Conservation (phyloP, 2,329 filamentous ascomycete species). For the Emmonsia crescens region DNA sequence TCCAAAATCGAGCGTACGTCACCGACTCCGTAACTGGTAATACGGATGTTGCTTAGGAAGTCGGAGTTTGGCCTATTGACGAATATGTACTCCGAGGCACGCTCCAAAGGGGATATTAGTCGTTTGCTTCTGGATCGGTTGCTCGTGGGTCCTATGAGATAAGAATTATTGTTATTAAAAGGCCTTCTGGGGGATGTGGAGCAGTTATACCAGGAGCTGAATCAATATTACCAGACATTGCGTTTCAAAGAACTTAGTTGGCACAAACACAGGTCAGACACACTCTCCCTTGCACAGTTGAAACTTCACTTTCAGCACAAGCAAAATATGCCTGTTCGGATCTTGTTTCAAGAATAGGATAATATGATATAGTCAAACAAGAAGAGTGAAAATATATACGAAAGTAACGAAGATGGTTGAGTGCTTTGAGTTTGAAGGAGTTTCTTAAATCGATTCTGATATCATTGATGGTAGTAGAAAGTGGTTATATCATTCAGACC, state of each 20-base stretch:
- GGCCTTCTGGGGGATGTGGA: background rate
- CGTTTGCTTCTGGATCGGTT: too few relatives aligned
- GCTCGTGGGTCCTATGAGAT: too few relatives aligned
- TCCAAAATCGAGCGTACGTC: too few relatives aligned
- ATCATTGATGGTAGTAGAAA: background rate
- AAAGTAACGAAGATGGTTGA: background rate
- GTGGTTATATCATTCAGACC: background rate
- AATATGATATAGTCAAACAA: background rate
- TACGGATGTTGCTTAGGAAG: too few relatives aligned
- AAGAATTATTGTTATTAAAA: background rate
- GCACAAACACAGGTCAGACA: background rate
- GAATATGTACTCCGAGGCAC: background rate
- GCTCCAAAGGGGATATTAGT: too few relatives aligned
- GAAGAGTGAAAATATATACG: background rate
- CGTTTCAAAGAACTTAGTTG: background rate
- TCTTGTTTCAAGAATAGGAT: background rate
- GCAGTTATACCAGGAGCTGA: background rate
- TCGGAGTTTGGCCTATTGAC: too few relatives aligned
- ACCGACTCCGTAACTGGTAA: too few relatives aligned
- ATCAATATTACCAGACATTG: background rate
- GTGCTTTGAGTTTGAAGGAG: background rate
- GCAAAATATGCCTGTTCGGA: background rate
- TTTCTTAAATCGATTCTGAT: background rate
- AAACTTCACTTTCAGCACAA: background rate
- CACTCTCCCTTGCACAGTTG: background rate